These are phyloP conservation scores for Globisporangium spiculum DNA, from an alignment of 352 stramenopile genomes.

Conservation along the genomic window DNA sequence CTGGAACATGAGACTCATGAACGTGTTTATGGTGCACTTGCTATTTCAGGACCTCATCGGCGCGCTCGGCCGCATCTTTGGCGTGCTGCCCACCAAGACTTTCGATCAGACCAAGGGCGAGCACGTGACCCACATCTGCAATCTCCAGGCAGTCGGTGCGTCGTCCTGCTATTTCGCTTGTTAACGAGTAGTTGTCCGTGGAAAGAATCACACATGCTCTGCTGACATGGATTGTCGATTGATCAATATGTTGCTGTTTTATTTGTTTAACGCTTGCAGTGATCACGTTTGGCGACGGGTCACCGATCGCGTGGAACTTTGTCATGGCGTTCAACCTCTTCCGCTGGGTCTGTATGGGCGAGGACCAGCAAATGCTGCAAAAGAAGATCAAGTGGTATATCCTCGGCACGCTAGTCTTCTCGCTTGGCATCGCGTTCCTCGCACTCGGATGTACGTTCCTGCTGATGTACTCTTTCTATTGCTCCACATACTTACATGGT, in stretches of 20 bases:
- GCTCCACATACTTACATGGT: neutral
- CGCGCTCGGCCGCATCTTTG: conserved; percentile 66
- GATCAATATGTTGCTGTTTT: neutral
- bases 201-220: neutral
- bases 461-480: neutral
- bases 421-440: conserved; percentile 53
- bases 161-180: neutral
- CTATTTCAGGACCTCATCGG: conserved; percentile 61
- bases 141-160: conserved; percentile 70
- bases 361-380: conserved; percentile 82
- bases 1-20: neutral
- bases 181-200: neutral
- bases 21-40: neutral
- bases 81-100: conserved; percentile 58
- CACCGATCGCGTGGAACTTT: conserved; percentile 81
- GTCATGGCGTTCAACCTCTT: conserved; percentile 84
- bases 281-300: conserved; percentile 73
- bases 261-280: conserved; percentile 26
- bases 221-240: neutral
- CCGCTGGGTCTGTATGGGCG: conserved; percentile 77
- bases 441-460: conserved; percentile 32
- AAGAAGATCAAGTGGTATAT: conserved; percentile 85
- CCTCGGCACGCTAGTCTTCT: conserved; percentile 51
- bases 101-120: conserved; percentile 60
- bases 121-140: conserved; percentile 52